Evolutionary conservation across 140 eudicot species (phyloP).

Genomic region (Erigeron philadelphicus): DNA sequence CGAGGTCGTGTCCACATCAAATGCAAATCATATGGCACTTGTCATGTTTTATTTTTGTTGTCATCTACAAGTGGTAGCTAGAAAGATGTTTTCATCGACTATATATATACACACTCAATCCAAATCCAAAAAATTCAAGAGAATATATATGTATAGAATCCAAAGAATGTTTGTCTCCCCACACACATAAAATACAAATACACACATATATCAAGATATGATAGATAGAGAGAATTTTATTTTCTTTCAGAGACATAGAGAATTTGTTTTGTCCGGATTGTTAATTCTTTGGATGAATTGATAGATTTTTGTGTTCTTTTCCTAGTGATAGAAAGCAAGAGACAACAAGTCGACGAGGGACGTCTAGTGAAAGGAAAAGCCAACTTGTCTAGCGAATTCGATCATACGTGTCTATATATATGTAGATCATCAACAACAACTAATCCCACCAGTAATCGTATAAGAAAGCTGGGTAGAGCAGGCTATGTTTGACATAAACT

Average conservation of each 20-base stretch:
- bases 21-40: conserved; percentile 31
- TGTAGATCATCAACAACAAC: too few relatives aligned
- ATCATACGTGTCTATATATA: too few relatives aligned
- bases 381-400: too few relatives aligned
- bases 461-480: too few relatives aligned
- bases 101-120: conserved; percentile 20
- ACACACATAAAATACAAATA: conserved; percentile 17
- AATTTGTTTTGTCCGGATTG: neutral
- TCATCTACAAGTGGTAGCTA: conserved; percentile 24
- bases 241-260: neutral
- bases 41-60: conserved; percentile 32
- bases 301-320: conserved; percentile 28
- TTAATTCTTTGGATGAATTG: conserved; percentile 16
- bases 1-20: conserved; percentile 30
- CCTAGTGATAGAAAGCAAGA: conserved; percentile 18
- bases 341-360: conserved; percentile 13
- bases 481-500: too few relatives aligned
- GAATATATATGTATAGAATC: conserved; percentile 23
- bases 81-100: conserved; percentile 18
- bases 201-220: conserved; percentile 21
- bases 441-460: too few relatives aligned
- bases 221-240: too few relatives aligned
- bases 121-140: conserved; percentile 23
- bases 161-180: conserved; percentile 22
- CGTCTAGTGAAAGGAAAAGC: conserved; percentile 19